Percentiles rank a stretch among this genome's conserved stretches.
Conservation (phyloP, 192 early-diverging fungal genomes). For the Oehlia diaphana region DNA sequence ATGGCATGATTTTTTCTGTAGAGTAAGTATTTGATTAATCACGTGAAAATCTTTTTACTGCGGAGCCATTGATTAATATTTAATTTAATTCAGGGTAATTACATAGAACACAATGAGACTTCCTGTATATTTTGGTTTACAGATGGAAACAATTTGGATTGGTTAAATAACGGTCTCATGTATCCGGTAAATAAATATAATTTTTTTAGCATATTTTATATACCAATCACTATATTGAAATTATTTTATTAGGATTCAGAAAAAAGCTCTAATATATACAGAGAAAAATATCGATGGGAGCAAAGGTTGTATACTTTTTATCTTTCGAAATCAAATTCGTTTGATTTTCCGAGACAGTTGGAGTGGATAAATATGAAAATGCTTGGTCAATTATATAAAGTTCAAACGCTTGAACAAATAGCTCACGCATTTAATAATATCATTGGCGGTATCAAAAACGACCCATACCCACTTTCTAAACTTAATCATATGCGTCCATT, state of each 20-base stretch:
- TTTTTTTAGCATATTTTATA: not conserved
- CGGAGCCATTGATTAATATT: not conserved
- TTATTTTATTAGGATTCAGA: not conserved
- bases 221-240: not conserved
- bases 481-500: not conserved
- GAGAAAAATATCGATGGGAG: constrained; percentile 7
- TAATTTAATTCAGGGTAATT: not conserved
- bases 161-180: not conserved
- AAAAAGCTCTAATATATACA: not conserved
- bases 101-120: constrained; percentile 18
- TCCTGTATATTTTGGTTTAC: constrained; percentile 21
- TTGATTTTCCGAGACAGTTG: not conserved
- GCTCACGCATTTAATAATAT: not conserved
- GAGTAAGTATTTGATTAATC: not conserved
- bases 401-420: not conserved
- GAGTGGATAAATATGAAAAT: not conserved
- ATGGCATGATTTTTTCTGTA: constrained; percentile 4
- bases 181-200: constrained; percentile 11
- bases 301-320: not conserved
- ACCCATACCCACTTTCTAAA: not conserved
- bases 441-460: not conserved
- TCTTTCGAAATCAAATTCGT: not conserved
- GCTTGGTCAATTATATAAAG: constrained; percentile 9
- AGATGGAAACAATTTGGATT: constrained; percentile 15
- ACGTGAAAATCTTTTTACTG: not conserved